Base-by-base conservation (phyloP, 768 basidiomycete species). In the Amanita pallidorosea region DNA sequence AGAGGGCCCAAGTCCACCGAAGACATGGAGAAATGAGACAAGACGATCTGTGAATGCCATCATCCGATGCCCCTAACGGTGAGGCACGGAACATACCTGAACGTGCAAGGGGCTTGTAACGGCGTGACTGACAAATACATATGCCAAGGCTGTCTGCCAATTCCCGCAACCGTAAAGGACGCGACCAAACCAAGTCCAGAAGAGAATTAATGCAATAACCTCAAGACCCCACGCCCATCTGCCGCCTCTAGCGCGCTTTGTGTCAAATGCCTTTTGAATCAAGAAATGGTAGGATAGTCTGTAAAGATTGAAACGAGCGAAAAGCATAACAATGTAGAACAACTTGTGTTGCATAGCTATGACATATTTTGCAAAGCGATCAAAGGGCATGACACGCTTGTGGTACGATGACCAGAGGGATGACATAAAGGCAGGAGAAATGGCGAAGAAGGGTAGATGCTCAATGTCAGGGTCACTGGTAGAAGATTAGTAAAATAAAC, bases 1-100 rank as follows among this genome's bases (percentile, higher is more conserved):
- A 70, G 69, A 1, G 90, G 89, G 11, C 94, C 94, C 17, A 97
- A 72, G 62, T 97, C 95, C 7, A 73, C 85, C 2, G 93, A 94
- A 11, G 95, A 92, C 72, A 93, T 91, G 45, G 90, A 85, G 64
- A 94, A 99, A 70, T 99, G 96, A 7, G 96, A 99, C 23, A 98
- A 80, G 1, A 97, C 94, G 58, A 99, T 98, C 85, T 86, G 57
- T n/a, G 23, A 40, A 13, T 15, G 9, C 40, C 42, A 37, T 37
- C 15, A 50, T 41, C 33, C 44, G 48, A 44, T 43, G 31, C 40
- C 44, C 29, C 18, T 20, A 31, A 34, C 23, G 22, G 44, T 47
- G 49, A 31, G 29, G n/a, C 41, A 31, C 15, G 18, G 48, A 40
- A 67, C 73, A 52, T 59, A 88, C 95, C 80, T 97, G 96, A 29